phyloP scores from a whole-genome alignment of 2,329 filamentous ascomycete genomes.

The Pyricularia sp. region DNA sequence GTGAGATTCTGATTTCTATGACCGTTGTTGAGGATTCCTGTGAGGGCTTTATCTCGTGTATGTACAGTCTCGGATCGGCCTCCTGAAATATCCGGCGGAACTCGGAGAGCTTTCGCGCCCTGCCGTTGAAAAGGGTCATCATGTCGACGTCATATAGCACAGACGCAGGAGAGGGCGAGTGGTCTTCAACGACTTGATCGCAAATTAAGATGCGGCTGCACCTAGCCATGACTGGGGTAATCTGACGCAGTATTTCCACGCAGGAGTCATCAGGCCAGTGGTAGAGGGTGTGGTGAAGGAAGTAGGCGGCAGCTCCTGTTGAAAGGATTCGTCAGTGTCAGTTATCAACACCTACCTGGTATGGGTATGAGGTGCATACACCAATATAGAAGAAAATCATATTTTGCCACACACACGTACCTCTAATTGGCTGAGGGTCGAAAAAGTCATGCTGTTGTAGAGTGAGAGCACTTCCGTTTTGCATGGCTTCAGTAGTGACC shows the following conservation, averaged over 20 bases:
- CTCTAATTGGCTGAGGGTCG: background rate
- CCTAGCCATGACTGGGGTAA: conserved; percentile 10
- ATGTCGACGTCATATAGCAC: background rate
- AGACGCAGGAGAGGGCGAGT: background rate
- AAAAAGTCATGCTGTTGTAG: background rate
- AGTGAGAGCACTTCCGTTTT: background rate
- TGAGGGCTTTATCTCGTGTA: background rate
- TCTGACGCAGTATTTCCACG: conserved; percentile 9
- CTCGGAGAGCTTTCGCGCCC: background rate
- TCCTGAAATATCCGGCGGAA: background rate
- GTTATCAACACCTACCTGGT: too few species aligned
- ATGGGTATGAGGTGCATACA: too few species aligned
- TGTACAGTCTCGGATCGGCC: background rate
- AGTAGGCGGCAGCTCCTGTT: conserved; percentile 11
- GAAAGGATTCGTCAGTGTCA: too few species aligned
- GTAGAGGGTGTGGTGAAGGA: conserved; percentile 13
- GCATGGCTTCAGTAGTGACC: too few species aligned
- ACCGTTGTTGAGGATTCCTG: background rate
- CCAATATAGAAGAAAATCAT: too few species aligned
- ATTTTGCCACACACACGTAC: background rate
- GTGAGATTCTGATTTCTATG: background rate
- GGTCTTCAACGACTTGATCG: background rate
- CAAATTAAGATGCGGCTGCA: background rate
- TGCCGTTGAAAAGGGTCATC: background rate
- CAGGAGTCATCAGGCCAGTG: conserved; percentile 14